These are phyloP conservation scores for Suhomyces sp. DNA, from an alignment of 805 yeast genomes.

Conservation along the genomic window DNA sequence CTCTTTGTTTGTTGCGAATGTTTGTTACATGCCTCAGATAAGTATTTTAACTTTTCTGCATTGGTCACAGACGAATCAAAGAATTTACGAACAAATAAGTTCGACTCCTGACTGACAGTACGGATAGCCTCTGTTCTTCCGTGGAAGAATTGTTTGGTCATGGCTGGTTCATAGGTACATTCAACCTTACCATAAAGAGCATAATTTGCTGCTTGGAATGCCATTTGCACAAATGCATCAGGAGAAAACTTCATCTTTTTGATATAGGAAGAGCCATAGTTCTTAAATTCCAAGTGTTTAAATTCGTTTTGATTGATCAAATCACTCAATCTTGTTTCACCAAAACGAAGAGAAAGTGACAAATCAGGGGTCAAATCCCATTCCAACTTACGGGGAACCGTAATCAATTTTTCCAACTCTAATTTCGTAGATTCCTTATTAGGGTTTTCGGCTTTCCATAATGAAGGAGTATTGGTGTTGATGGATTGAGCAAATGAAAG, in stretches of 20 bases:
- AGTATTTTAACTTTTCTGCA: conserved; percentile 55
- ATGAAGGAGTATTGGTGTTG: conserved; percentile 69
- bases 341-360: conserved; percentile 78
- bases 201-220: conserved; percentile 88
- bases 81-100: conserved; percentile 78
- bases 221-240: conserved; percentile 92
- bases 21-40: conserved; percentile 66
- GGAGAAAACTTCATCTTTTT: conserved; percentile 87
- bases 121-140: conserved; percentile 94
- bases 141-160: conserved; percentile 85
- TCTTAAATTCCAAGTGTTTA: conserved; percentile 70
- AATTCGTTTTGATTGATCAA: conserved; percentile 88
- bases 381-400: conserved; percentile 82
- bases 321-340: conserved; percentile 86
- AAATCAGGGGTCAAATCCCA: conserved; percentile 81
- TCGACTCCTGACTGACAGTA: conserved; percentile 78
- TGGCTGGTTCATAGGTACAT: conserved; percentile 93
- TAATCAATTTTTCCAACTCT: conserved; percentile 41
- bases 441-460: conserved; percentile 53
- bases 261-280: conserved; percentile 73
- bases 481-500: conserved; percentile 82
- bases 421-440: conserved; percentile 17
- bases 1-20: conserved; percentile 69
- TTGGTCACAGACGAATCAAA: conserved; percentile 64
- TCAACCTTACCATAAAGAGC: conserved; percentile 91